These are phyloP conservation scores for Neobulgaria alba DNA, from an alignment of 2,329 filamentous ascomycete species.

Conservation along the genomic window DNA sequence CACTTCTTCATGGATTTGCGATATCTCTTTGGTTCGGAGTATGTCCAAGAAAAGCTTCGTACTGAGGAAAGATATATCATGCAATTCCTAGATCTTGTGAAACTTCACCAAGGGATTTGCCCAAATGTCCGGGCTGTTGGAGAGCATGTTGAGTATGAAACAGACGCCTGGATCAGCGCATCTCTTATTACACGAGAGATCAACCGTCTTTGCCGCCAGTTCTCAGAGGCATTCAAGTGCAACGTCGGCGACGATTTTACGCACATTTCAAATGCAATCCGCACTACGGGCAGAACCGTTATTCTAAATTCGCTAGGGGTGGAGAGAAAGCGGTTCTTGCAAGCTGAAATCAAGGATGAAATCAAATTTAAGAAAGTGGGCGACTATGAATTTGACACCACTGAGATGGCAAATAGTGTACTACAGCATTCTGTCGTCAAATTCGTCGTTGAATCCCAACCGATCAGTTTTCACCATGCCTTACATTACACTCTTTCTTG, in stretches of 20 bases:
- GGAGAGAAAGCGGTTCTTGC: slow-evolving; percentile 78
- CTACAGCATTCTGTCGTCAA: slow-evolving; percentile 61
- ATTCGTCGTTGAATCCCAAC: slow-evolving; percentile 79
- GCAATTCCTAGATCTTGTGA: slow-evolving; percentile 92
- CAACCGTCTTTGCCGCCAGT: slow-evolving; percentile 81
- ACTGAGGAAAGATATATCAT: slow-evolving; percentile 79
- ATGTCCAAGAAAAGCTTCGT: slow-evolving; percentile 78
- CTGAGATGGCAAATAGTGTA: slow-evolving; percentile 20
- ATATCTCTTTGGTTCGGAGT: slow-evolving; percentile 79
- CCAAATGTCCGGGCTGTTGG: slow-evolving; percentile 87
- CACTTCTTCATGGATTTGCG: slow-evolving; percentile 95
- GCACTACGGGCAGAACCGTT: slow-evolving; percentile 69
- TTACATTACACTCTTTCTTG: slow-evolving; percentile 94
- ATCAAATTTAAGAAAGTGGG: slow-evolving; percentile 70
- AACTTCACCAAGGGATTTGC: slow-evolving; percentile 93
- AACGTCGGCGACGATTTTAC: slow-evolving; percentile 54
- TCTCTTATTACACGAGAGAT: slow-evolving; percentile 92
- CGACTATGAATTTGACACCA: slow-evolving; percentile 70
- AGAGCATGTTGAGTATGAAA: slow-evolving; percentile 97
- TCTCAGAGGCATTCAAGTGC: slow-evolving; percentile 77
- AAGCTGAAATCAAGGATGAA: slow-evolving; percentile 81
- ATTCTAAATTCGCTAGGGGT: slow-evolving; percentile 82
- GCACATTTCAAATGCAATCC: slow-evolving; percentile 63
- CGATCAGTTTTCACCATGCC: slow-evolving; percentile 95
- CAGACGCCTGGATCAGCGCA: slow-evolving; percentile 95